Evolutionary conservation across 2,329 filamentous ascomycete genomes (phyloP).

Genomic region (Clonostachys rosea): DNA sequence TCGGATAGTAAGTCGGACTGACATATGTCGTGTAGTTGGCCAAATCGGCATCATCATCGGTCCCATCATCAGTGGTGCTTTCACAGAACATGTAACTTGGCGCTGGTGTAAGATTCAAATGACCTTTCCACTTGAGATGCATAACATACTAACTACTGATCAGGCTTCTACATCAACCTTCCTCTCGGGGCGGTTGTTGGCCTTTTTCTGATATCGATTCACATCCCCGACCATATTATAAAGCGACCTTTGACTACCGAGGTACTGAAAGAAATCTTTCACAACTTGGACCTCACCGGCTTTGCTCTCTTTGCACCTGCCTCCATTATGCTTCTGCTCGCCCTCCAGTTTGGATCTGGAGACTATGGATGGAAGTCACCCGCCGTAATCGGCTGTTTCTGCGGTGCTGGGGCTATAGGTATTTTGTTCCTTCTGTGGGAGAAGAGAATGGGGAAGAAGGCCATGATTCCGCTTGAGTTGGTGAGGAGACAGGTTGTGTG

Average conservation of each 20-base stretch:
- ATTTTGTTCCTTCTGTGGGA: constrained; percentile 24
- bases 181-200: not conserved
- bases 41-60: constrained; percentile 31
- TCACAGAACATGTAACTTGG: constrained; percentile 31
- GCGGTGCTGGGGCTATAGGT: constrained; percentile 16
- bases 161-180: not conserved
- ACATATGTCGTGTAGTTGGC: constrained; percentile 8
- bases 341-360: constrained; percentile 34
- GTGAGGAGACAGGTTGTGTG: constrained; percentile 9
- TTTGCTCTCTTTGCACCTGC: constrained; percentile 34
- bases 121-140: no score
- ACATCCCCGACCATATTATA: constrained; percentile 25
- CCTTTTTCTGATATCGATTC: not conserved
- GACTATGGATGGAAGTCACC: constrained; percentile 19
- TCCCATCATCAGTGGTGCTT: constrained; percentile 35
- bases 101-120: constrained; percentile 23
- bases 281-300: constrained; percentile 31
- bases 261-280: constrained; percentile 13
- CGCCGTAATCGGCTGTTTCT: constrained; percentile 29
- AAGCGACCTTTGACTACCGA: constrained; percentile 18
- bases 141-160: not conserved
- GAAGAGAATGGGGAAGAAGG: constrained; percentile 25
- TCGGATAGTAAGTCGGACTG: no score
- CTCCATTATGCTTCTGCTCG: constrained; percentile 34
- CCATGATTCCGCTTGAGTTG: constrained; percentile 21